Conservation (phyloP, 2,329 filamentous ascomycete genomes). For the Diaporthe humulicola region DNA sequence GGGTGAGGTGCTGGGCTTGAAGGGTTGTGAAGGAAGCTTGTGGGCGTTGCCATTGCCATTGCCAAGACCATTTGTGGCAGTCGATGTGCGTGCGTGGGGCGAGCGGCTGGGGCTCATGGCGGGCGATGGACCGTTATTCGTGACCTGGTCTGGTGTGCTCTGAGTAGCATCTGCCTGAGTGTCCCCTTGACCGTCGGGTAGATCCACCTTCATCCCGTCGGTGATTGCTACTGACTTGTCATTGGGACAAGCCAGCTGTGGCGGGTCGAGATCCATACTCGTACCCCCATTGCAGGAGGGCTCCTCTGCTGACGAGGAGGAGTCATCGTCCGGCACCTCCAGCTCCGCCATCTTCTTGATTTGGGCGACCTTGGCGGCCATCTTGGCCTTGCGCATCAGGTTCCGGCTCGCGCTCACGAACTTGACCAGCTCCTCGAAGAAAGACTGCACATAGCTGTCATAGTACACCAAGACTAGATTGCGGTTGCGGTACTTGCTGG, state of each 20-base stretch:
- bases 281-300: constrained; percentile 42
- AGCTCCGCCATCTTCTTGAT: constrained; percentile 72
- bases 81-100: constrained; percentile 41
- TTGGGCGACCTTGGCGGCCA: constrained; percentile 80
- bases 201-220: not conserved
- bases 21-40: not conserved
- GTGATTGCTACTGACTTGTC: not conserved
- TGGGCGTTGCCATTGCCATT: constrained; percentile 11
- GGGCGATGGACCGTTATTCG: constrained; percentile 27
- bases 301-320: constrained; percentile 49
- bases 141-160: constrained; percentile 42
- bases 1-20: constrained; percentile 4
- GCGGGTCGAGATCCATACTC: constrained; percentile 35
- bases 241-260: not conserved
- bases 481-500: constrained; percentile 74
- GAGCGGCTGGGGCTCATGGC: constrained; percentile 43
- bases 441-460: constrained; percentile 86
- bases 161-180: constrained; percentile 42
- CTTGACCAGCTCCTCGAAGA: constrained; percentile 86
- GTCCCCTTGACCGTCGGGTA: constrained; percentile 33
- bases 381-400: constrained; percentile 87
- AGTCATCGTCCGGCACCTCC: constrained; percentile 66
- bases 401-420: constrained; percentile 86
- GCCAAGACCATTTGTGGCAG: constrained; percentile 3
- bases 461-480: constrained; percentile 92